A percentile compares a stretch with the other conserved stretches of the same genome.
These are phyloP conservation scores for Pythium monospermum DNA, from an alignment of 352 stramenopile genomes.

Conservation along the genomic window DNA sequence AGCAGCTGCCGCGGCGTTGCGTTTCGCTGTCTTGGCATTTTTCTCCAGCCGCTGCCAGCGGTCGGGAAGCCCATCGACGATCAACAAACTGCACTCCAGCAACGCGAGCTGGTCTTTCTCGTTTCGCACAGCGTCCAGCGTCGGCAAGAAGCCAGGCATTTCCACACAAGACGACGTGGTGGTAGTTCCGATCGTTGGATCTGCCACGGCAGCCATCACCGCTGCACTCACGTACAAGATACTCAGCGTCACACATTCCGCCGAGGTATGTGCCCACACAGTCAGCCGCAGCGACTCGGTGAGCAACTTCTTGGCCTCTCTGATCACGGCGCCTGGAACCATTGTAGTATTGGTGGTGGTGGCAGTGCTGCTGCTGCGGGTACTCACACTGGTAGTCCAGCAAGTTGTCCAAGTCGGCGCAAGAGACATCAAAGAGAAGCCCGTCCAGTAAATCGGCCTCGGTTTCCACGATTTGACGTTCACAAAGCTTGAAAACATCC, in stretches of 20 bases:
- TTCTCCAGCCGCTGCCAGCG: conserved; percentile 60
- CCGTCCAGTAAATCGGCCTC: conserved; percentile 68
- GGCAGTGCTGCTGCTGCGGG: not conserved
- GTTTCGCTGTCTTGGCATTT: conserved; percentile 23
- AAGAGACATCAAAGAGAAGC: conserved; percentile 68
- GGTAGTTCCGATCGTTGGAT: not conserved
- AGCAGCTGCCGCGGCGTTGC: conserved; percentile 23
- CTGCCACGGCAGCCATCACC: conserved; percentile 31
- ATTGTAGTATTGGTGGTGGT: not conserved
- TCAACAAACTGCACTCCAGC: conserved; percentile 48
- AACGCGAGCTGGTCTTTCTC: conserved; percentile 40
- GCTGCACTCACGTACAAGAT: conserved; percentile 66
- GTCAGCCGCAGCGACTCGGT: conserved; percentile 43
- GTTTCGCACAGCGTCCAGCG: conserved; percentile 36
- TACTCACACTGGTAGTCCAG: conserved; percentile 38
- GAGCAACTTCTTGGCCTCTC: conserved; percentile 64
- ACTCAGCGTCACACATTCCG: conserved; percentile 65
- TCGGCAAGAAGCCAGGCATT: conserved; percentile 45
- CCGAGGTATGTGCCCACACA: conserved; percentile 56
- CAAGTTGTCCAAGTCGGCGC: conserved; percentile 61
- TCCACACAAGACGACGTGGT: not conserved
- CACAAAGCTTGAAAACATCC: conserved; percentile 42
- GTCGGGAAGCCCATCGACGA: conserved; percentile 54
- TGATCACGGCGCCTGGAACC: conserved; percentile 43
- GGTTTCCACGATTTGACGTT: conserved; percentile 51